These are phyloP conservation scores for Colletotrichum tropicale DNA, from an alignment of 2,329 filamentous ascomycete species.

Conservation along the genomic window DNA sequence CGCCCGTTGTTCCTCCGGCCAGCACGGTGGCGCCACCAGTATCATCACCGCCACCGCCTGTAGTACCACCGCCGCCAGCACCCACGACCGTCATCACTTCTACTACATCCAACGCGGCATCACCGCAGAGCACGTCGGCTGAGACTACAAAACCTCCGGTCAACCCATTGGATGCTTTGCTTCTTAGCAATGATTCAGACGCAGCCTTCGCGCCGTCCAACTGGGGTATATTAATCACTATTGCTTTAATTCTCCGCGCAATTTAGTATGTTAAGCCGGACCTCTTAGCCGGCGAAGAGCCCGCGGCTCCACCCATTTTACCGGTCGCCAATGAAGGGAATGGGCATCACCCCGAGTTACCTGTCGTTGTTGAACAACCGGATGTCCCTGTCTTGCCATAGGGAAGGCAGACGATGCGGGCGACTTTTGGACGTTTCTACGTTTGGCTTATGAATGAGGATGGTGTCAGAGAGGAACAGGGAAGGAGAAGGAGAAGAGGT, in stretches of 20 bases:
- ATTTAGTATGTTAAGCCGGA: not conserved
- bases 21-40: not conserved
- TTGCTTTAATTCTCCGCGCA: not conserved
- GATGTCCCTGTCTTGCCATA: too few species aligned
- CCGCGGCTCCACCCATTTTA: not conserved
- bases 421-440: not conserved
- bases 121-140: not conserved
- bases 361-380: rapidly evolving
- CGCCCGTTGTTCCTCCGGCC: not conserved
- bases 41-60: not conserved
- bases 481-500: not conserved
- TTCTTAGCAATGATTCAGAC: not conserved
- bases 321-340: not conserved
- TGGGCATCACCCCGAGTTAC: not conserved
- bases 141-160: not conserved
- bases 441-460: not conserved
- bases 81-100: not conserved
- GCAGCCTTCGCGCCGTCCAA: not conserved
- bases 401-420: too few species aligned
- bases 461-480: not conserved
- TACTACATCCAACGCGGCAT: not conserved
- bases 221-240: not conserved
- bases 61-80: not conserved
- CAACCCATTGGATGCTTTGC: conserved; percentile 12
- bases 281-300: too few species aligned